Evolutionary conservation across 2,329 filamentous ascomycete species (phyloP).

Genomic region (Blastomyces gilchristii): DNA sequence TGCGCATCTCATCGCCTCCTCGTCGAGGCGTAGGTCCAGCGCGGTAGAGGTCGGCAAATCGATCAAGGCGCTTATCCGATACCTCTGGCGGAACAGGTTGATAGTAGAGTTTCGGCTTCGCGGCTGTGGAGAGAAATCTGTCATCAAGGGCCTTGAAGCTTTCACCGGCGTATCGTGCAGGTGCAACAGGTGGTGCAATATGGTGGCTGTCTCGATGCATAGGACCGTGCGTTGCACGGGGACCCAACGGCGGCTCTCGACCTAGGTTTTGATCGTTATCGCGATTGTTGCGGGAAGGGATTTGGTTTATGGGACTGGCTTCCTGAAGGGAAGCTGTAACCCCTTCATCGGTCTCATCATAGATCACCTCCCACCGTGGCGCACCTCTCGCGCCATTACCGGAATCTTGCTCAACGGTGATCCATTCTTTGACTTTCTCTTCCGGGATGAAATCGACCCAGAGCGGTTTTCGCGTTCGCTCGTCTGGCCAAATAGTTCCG

Average conservation of each 20-base stretch:
- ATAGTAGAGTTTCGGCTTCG: constrained; percentile 57
- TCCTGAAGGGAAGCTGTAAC: constrained; percentile 50
- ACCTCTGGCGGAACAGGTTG: constrained; percentile 55
- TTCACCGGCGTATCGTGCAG: constrained; percentile 19
- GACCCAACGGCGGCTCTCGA: constrained; percentile 22
- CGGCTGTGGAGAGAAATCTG: constrained; percentile 49
- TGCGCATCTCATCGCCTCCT: constrained; percentile 49
- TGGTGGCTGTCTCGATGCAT: constrained; percentile 21
- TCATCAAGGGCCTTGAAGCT: constrained; percentile 50
- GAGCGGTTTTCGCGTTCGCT: constrained; percentile 70
- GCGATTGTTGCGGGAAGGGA: constrained; percentile 3
- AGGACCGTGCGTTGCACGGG: constrained; percentile 17
- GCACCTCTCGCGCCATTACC: constrained; percentile 32
- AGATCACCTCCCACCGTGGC: constrained; percentile 63
- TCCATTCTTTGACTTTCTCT: constrained; percentile 62
- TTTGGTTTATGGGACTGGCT: constrained; percentile 15
- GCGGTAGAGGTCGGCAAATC: constrained; percentile 39
- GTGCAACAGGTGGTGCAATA: constrained; percentile 9
- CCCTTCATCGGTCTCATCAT: constrained; percentile 49
- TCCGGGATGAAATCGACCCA: constrained; percentile 86
- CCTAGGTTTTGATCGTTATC: constrained; percentile 19
- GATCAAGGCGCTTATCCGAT: constrained; percentile 54
- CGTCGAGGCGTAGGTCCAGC: constrained; percentile 29
- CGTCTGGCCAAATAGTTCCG: constrained; percentile 72
- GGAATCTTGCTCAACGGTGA: constrained; percentile 53